A percentile compares a stretch with the other conserved stretches of the same genome.
These are phyloP conservation scores for Raphanus sativus DNA, from an alignment of 345 rosid species.

Conservation along the genomic window DNA sequence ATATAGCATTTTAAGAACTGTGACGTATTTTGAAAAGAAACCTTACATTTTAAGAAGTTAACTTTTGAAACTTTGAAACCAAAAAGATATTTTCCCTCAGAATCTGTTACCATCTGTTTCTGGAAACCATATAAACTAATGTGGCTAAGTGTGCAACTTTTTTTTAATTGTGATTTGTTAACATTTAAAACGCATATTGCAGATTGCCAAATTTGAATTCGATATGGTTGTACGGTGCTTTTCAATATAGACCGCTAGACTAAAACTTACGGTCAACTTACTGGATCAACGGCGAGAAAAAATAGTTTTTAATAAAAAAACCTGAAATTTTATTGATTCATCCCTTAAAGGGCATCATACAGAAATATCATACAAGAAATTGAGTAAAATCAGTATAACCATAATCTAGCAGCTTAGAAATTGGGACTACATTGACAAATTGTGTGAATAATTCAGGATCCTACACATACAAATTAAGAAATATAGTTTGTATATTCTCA, in stretches of 20 bases:
- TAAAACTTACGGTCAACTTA: conserved; percentile 3
- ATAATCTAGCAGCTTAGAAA: no score
- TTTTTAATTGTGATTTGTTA: neutral
- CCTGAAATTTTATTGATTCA: neutral
- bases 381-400: no score
- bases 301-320: neutral
- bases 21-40: neutral
- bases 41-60: neutral
- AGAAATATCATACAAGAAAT: no score
- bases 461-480: neutral
- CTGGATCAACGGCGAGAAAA: neutral
- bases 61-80: neutral
- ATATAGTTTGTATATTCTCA: neutral
- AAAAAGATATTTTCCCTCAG: neutral
- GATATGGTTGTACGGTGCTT: neutral
- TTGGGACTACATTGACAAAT: no score
- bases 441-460: no score
- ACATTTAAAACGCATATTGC: neutral
- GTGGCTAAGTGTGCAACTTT: neutral
- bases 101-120: neutral
- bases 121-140: neutral
- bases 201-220: neutral
- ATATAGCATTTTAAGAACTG: neutral
- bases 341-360: no score
- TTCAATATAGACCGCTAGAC: neutral